Evolutionary conservation across 805 yeast species (phyloP), one percentile per base, ranked within the genome.

Genomic region (Hanseniaspora occidentalis): DNA sequence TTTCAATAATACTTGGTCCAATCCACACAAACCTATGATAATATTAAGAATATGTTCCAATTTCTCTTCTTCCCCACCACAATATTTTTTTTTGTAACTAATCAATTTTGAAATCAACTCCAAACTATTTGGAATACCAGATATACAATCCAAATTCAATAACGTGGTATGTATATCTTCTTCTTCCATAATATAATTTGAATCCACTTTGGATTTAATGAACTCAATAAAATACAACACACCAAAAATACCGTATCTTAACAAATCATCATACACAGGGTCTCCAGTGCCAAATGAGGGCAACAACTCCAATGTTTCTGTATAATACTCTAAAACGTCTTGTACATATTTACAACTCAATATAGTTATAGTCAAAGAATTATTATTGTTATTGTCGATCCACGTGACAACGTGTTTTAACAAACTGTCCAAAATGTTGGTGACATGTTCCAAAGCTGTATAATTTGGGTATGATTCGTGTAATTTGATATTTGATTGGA

Each of bases 321-420:
- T 57, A 42, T 67, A 71, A 34, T 62, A 59, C 11, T 57, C 54
- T 14, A 81, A 54, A n/a, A 78, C 48, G 17, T 69, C 64, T 48
- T 81, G 85, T 18, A 85, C 77, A 50, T 78, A 79, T 17, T 83
- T 62, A 51, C 88, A 81, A 46, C 94, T 75, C 35, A 85, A 62
- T 1, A 89, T 71, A 0, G 89, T 83, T 18, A 79, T 82, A n/a
- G 85, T 73, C 35, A 85, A 61, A 6, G 88, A 50, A 41, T 56
- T 73, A 16, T 16, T 29, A 10, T 35, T 39, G 43, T 79, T 71
- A 43, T 84, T 84, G 41, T 73, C 68, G 31, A 84, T 64, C 97
- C 97, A 89, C 7, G 77, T 65, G 57, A 78, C 69, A 27, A 77
- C 64, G 25, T 72, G 59, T 33, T 73, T 63, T 7, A 78, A 52